A percentile compares a stretch with the other conserved stretches of the same genome.
Conservation (phyloP, 305 asterid genomes). For the Fraxinus angustifolia region DNA sequence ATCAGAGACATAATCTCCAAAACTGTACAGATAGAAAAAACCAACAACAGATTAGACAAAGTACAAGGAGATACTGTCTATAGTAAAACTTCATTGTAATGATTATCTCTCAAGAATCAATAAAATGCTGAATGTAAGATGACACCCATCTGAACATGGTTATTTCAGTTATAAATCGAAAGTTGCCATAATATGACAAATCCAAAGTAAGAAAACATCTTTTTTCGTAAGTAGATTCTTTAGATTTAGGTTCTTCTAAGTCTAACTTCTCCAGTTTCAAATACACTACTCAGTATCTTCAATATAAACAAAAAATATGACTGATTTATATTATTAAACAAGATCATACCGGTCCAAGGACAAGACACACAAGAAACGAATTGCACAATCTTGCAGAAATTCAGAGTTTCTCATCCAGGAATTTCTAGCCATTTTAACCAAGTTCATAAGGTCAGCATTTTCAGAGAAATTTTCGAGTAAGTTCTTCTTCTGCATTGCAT, state of each 20-base stretch:
- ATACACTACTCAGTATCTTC: conserved; percentile 15
- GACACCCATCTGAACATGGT: not conserved
- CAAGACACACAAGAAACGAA: conserved; percentile 91
- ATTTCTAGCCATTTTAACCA: conserved; percentile 76
- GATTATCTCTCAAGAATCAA: not conserved
- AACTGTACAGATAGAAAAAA: conserved; percentile 47
- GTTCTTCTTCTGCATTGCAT: conserved; percentile 47
- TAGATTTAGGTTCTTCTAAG: conserved; percentile 4
- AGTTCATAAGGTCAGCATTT: conserved; percentile 66
- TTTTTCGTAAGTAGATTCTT: conserved; percentile 5
- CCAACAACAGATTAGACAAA: conserved; percentile 21
- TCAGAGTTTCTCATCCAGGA: conserved; percentile 88
- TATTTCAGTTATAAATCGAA: conserved; percentile 6
- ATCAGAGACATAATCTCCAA: conserved; percentile 96
- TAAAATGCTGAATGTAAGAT: not conserved
- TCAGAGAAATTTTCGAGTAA: conserved; percentile 49
- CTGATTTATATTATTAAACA: conserved; percentile 17
- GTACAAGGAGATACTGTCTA: conserved; percentile 6
- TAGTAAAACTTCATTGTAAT: not conserved
- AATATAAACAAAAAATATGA: not conserved
- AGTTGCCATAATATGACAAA: not conserved
- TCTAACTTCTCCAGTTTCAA: conserved; percentile 1
- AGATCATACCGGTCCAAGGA: conserved; percentile 83
- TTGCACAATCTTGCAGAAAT: conserved; percentile 94
- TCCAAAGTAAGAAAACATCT: not conserved